phyloP scores from a whole-genome alignment of 495 filamentous ascomycete genomes.

The Xanthoparmelia taractica region DNA sequence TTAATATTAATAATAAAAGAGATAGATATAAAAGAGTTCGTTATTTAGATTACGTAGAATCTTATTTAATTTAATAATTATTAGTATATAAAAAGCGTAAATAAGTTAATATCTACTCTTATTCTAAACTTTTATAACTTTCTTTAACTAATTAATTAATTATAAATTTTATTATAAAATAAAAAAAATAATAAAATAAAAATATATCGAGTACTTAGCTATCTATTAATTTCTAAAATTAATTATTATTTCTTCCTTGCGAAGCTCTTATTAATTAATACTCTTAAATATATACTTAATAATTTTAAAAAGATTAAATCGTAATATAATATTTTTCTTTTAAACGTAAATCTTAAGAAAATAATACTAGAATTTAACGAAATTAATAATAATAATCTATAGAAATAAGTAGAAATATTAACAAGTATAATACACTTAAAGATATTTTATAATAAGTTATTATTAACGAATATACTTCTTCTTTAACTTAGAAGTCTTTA shows the following conservation, averaged over 20 bases:
- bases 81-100: neutral
- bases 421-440: neutral
- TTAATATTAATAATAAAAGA: too few relatives aligned
- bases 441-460: neutral
- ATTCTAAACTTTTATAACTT: neutral
- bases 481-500: neutral
- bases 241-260: neutral
- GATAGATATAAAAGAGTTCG: too few relatives aligned
- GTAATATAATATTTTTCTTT: neutral
- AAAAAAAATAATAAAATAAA: too few relatives aligned
- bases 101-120: neutral
- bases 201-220: neutral
- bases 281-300: too few relatives aligned
- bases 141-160: neutral
- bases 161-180: too few relatives aligned
- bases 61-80: too few relatives aligned
- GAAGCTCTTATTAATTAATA: neutral
- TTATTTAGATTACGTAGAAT: too few relatives aligned
- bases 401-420: neutral
- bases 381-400: neutral
- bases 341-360: neutral
- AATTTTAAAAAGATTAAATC: neutral
- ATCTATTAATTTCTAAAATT: neutral
- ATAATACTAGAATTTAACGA: neutral
- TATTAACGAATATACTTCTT: neutral